These are phyloP conservation scores for Blastobotrys aristatus DNA, from an alignment of 1,139 yeast species.

Conservation along the genomic window DNA sequence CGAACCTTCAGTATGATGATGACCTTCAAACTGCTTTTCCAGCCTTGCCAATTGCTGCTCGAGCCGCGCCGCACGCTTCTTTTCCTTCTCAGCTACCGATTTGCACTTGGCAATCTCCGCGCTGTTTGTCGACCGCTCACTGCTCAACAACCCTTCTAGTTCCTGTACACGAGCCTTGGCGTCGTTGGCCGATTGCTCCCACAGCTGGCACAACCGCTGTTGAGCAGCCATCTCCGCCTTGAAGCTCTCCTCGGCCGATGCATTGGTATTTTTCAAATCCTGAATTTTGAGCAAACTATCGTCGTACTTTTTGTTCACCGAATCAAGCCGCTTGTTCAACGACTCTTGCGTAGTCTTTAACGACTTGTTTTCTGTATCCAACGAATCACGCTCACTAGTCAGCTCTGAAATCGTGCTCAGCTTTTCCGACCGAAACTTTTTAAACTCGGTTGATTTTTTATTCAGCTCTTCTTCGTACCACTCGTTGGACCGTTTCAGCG, in stretches of 20 bases:
- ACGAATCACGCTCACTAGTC: constrained; percentile 36
- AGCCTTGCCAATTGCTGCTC: constrained; percentile 29
- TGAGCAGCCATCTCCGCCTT: constrained; percentile 60
- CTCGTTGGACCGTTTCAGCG: constrained; percentile 35
- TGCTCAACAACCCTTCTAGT: constrained; percentile 42
- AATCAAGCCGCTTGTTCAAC: constrained; percentile 34
- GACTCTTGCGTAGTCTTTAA: constrained; percentile 30
- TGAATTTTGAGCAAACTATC: constrained; percentile 40
- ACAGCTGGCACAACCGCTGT: constrained; percentile 55
- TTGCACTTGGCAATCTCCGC: constrained; percentile 32
- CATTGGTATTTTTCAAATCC: constrained; percentile 45
- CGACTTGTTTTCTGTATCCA: constrained; percentile 35
- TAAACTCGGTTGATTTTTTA: constrained; percentile 35
- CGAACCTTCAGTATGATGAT: constrained; percentile 20
- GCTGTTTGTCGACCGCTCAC: constrained; percentile 32
- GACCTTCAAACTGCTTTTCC: constrained; percentile 31
- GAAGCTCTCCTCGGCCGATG: constrained; percentile 49
- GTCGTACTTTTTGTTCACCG: constrained; percentile 38
- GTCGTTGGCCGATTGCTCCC: constrained; percentile 45
- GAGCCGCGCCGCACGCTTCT: constrained; percentile 26
- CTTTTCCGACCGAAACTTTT: constrained; percentile 37
- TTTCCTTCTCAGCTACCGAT: constrained; percentile 29
- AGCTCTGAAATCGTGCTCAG: constrained; percentile 28
- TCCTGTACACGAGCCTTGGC: constrained; percentile 35
- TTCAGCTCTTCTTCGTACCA: constrained; percentile 39